Evolutionary conservation across 805 yeast genomes (phyloP).

Genomic region (Saccharomyces kudriavzevii): DNA sequence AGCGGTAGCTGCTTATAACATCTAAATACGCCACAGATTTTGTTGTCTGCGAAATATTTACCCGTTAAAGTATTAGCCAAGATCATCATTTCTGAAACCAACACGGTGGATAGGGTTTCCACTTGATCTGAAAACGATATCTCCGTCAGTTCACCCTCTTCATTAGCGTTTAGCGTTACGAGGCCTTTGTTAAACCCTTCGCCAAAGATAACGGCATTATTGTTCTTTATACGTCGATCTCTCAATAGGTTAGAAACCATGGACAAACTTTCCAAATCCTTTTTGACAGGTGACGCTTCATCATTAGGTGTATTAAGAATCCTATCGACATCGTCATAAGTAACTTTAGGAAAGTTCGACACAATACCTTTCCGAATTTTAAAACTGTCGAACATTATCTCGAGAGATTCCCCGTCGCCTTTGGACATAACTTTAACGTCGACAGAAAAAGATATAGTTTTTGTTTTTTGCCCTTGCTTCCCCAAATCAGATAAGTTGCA

Average conservation of each 20-base stretch:
- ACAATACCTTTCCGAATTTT: constrained; percentile 37
- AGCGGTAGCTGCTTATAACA: constrained; percentile 31
- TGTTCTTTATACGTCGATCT: constrained; percentile 22
- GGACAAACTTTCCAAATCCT: constrained; percentile 34
- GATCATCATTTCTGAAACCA: constrained; percentile 84
- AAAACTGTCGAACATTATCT: constrained; percentile 20
- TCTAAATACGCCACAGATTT: constrained; percentile 42
- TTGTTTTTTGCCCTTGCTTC: constrained; percentile 32
- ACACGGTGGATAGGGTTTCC: constrained; percentile 43
- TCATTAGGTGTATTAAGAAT: constrained; percentile 32
- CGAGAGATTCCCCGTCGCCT: constrained; percentile 14
- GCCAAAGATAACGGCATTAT: constrained; percentile 38
- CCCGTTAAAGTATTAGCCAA: constrained; percentile 62
- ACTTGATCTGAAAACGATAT: constrained; percentile 19
- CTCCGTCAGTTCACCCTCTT: constrained; percentile 1
- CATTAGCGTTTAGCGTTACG: constrained; percentile 11
- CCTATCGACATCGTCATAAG: constrained; percentile 57
- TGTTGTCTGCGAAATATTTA: constrained; percentile 34
- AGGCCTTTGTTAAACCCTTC: constrained; percentile 28
- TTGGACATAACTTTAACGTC: constrained; percentile 26
- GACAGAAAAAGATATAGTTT: constrained; percentile 42
- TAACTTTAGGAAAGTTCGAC: constrained; percentile 41
- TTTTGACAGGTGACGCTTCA: constrained; percentile 4
- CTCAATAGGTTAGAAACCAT: constrained; percentile 17
- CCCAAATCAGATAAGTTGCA: constrained; percentile 48